phyloP scores from a whole-genome alignment of 805 yeast species.

The Saturnispora galanensis region DNA sequence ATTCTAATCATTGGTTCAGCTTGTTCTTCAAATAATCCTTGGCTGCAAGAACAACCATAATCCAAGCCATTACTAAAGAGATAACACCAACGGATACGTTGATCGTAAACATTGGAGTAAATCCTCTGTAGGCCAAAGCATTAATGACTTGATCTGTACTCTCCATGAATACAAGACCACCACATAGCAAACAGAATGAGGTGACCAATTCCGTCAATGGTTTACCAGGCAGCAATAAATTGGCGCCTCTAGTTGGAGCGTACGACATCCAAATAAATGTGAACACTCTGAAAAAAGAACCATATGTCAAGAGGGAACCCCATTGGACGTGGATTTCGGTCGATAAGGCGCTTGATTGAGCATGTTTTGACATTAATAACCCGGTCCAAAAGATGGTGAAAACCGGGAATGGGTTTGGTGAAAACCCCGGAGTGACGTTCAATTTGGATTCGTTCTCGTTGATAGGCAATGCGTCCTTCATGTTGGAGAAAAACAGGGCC shows the following conservation, averaged over 20 bases:
- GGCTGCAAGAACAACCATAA: conserved; percentile 57
- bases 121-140: conserved; percentile 73
- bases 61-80: conserved; percentile 81
- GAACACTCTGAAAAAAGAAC: conserved; percentile 62
- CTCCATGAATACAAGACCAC: conserved; percentile 89
- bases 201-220: conserved; percentile 84
- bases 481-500: conserved; percentile 18
- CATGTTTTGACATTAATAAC: conserved; percentile 86
- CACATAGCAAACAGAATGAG: conserved; percentile 70
- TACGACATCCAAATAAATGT: conserved; percentile 52
- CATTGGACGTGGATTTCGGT: conserved; percentile 83
- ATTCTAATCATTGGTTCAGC: neutral
- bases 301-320: conserved; percentile 81
- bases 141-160: conserved; percentile 78
- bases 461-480: conserved; percentile 12
- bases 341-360: conserved; percentile 70
- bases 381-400: conserved; percentile 97
- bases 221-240: conserved; percentile 38
- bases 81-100: conserved; percentile 76
- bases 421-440: conserved; percentile 54
- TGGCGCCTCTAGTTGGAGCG: conserved; percentile 25
- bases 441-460: conserved; percentile 4
- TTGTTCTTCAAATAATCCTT: conserved; percentile 37
- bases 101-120: conserved; percentile 82
- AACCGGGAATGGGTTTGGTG: conserved; percentile 92